A percentile compares a stretch with the other conserved stretches of the same genome.
Evolutionary conservation across 371 early-diverging fungal genomes (phyloP).

Genomic region (Syncephalis fuscata): DNA sequence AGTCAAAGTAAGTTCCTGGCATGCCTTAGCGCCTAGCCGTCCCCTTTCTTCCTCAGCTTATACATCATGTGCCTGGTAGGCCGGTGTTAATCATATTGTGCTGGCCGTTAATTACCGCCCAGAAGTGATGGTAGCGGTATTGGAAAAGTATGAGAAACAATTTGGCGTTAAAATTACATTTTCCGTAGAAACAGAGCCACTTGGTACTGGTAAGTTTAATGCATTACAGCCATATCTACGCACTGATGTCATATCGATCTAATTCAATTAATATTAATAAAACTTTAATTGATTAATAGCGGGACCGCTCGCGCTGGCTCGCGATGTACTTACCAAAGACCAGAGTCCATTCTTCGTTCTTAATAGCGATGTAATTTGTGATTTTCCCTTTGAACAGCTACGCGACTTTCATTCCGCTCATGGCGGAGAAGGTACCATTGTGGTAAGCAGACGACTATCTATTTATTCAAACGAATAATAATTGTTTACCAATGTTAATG

Average conservation of each 20-base stretch:
- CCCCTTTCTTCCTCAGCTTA: too few relatives aligned
- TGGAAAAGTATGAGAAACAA: conserved; percentile 71
- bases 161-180: conserved; percentile 89
- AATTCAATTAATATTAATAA: neutral
- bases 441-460: conserved; percentile 23
- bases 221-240: too few relatives aligned
- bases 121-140: conserved; percentile 81
- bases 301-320: conserved; percentile 93
- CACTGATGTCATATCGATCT: neutral
- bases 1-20: conserved; percentile 73
- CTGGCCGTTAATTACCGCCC: conserved; percentile 98
- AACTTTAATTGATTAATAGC: conserved; percentile 15
- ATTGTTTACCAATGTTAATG: neutral
- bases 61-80: conserved; percentile 29
- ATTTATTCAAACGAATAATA: neutral
- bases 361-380: conserved; percentile 98
- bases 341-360: conserved; percentile 94
- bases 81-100: conserved; percentile 94
- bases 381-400: conserved; percentile 88
- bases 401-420: conserved; percentile 72
- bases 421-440: conserved; percentile 85
- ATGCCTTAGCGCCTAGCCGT: too few relatives aligned
- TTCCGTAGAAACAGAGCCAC: conserved; percentile 90
- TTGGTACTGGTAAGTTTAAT: conserved; percentile 66
- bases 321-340: conserved; percentile 78